A percentile compares a stretch with the other conserved stretches of the same genome.
Evolutionary conservation across 2,329 filamentous ascomycete genomes (phyloP).

Genomic region (Xylariaceae sp.): DNA sequence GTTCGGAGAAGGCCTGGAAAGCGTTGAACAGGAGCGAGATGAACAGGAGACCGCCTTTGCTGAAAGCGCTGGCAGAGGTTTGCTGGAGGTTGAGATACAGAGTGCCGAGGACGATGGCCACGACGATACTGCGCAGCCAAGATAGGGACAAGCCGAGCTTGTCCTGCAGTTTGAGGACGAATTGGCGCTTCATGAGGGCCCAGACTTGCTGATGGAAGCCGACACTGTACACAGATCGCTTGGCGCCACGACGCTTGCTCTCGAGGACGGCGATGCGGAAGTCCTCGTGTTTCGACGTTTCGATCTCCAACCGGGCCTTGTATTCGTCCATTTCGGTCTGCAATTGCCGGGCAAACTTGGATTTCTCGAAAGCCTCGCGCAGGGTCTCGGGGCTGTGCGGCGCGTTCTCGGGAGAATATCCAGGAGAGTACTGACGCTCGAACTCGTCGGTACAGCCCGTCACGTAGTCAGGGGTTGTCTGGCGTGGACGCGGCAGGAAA

Average conservation of each 20-base stretch:
- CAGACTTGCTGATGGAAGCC: slow-evolving; percentile 79
- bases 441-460: slow-evolving; percentile 81
- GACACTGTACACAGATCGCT: slow-evolving; percentile 74
- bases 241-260: slow-evolving; percentile 70
- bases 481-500: slow-evolving; percentile 66
- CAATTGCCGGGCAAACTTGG: slow-evolving; percentile 51
- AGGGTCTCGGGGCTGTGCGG: slow-evolving; percentile 65
- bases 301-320: slow-evolving; percentile 55
- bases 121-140: slow-evolving; percentile 62
- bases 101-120: slow-evolving; percentile 74
- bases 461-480: slow-evolving; percentile 77
- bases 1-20: slow-evolving; percentile 78
- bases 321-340: slow-evolving; percentile 64
- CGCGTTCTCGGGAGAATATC: slow-evolving; percentile 58
- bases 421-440: slow-evolving; percentile 69
- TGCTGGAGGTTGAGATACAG: slow-evolving; percentile 68
- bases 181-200: slow-evolving; percentile 79
- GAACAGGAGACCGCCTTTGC: slow-evolving; percentile 76
- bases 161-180: slow-evolving; percentile 80
- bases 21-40: slow-evolving; percentile 77
- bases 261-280: slow-evolving; percentile 72
- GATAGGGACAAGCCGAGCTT: slow-evolving; percentile 69
- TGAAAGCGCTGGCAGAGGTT: slow-evolving; percentile 67
- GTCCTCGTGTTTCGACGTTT: slow-evolving; percentile 66
- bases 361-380: slow-evolving; percentile 64